Conservation (phyloP, 2,329 filamentous ascomycete genomes). For the Colletotrichum noveboracense region DNA sequence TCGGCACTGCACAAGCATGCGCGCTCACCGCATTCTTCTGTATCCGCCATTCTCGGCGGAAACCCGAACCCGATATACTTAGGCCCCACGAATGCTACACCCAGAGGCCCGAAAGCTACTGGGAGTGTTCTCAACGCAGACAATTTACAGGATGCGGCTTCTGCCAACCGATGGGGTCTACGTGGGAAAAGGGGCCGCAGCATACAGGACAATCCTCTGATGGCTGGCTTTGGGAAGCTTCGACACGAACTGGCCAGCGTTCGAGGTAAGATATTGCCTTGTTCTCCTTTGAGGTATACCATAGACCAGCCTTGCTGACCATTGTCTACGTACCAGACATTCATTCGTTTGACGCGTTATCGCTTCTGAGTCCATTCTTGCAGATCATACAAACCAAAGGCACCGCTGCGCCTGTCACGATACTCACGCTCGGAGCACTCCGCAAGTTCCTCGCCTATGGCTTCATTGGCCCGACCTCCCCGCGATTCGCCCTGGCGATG, state of each 20-base stretch:
- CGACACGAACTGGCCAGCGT: constrained; percentile 86
- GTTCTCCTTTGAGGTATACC: not conserved
- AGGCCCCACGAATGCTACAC: constrained; percentile 49
- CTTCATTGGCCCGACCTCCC: constrained; percentile 82
- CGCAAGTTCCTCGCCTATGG: constrained; percentile 97
- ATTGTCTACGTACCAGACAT: constrained; percentile 66
- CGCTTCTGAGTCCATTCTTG: constrained; percentile 89
- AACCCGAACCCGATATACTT: constrained; percentile 64
- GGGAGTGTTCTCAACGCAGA: constrained; percentile 42
- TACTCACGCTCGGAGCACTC: constrained; percentile 88
- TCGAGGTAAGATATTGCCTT: constrained; percentile 64
- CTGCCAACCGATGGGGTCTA: constrained; percentile 89
- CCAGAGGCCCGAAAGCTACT: constrained; percentile 47
- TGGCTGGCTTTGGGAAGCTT: constrained; percentile 90
- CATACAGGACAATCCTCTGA: constrained; percentile 96
- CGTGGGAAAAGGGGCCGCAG: constrained; percentile 95
- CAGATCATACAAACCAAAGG: constrained; percentile 97
- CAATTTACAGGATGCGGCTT: constrained; percentile 55
- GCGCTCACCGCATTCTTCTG: constrained; percentile 93
- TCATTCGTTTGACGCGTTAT: constrained; percentile 83
- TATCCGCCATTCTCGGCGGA: constrained; percentile 92
- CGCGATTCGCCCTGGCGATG: constrained; percentile 90
- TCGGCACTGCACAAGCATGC: constrained; percentile 98
- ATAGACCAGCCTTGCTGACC: constrained; percentile 27
- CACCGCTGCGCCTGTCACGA: constrained; percentile 94